Evolutionary conservation across 305 asterid genomes (phyloP).

Genomic region (Plantago coronopus): DNA sequence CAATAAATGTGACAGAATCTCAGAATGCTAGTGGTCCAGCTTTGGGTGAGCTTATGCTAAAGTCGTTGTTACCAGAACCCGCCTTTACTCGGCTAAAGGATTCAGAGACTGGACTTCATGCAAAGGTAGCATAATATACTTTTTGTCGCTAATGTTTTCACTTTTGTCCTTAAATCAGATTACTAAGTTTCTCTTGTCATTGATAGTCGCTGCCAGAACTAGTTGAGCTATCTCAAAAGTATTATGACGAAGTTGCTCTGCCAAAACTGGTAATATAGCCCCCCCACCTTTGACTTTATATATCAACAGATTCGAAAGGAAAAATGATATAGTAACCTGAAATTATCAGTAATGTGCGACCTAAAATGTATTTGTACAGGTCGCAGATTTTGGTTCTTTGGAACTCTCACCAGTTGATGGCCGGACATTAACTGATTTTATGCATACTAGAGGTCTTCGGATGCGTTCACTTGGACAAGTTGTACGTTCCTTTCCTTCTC

Average conservation of each 20-base stretch:
- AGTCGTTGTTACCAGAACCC: conserved; percentile 59
- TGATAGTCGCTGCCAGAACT: conserved; percentile 79
- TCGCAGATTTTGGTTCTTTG: conserved; percentile 96
- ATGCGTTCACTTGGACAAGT: conserved; percentile 99
- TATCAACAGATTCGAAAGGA: background rate
- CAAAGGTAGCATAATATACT: conserved; percentile 49
- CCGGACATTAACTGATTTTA: conserved; percentile 93
- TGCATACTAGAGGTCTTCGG: conserved; percentile 98
- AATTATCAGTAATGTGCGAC: conserved; percentile 21
- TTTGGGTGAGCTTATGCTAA: conserved; percentile 60
- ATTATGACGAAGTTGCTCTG: conserved; percentile 85
- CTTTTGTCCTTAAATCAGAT: conserved; percentile 14
- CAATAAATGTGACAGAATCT: conserved; percentile 35
- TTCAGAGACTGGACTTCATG: conserved; percentile 88
- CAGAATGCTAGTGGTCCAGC: conserved; percentile 45
- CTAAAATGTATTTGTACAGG: conserved; percentile 46
- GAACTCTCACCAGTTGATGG: conserved; percentile 99
- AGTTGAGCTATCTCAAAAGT: conserved; percentile 67
- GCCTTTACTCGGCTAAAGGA: conserved; percentile 74
- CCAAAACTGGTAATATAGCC: conserved; percentile 76
- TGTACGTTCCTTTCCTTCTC: conserved; percentile 49
- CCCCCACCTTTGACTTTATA: conserved; percentile 17
- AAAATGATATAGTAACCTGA: background rate
- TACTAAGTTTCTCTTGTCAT: conserved; percentile 35
- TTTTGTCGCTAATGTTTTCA: conserved; percentile 6